A percentile compares a stretch with the other conserved stretches of the same genome.
These are phyloP conservation scores for Castanea mollissima DNA, from an alignment of 306 rosid species.

Conservation along the genomic window DNA sequence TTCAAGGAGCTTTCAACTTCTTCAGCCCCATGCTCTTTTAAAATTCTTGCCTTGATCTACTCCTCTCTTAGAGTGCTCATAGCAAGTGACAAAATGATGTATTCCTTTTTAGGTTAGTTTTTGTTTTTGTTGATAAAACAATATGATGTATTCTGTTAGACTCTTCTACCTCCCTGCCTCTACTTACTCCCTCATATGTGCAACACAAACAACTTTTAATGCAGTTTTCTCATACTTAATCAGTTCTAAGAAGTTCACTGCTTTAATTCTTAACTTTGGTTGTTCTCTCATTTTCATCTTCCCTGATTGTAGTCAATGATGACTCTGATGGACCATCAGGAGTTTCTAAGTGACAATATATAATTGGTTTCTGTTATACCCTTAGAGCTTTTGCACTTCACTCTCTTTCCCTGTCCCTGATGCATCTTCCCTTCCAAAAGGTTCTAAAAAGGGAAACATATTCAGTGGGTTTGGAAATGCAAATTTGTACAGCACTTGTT, in stretches of 20 bases:
- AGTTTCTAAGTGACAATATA: constrained; percentile 39
- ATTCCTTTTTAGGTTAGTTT: constrained; percentile 28
- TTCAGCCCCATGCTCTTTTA: constrained; percentile 29
- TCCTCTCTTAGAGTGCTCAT: constrained; percentile 50
- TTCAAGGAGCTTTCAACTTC: no score
- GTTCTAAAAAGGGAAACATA: no score
- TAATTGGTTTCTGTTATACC: constrained; percentile 60
- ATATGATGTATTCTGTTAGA: constrained; percentile 75
- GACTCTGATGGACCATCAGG: constrained; percentile 38
- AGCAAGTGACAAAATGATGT: constrained; percentile 74
- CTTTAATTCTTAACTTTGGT: constrained; percentile 63
- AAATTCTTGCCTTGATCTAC: constrained; percentile 39
- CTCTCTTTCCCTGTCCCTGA: constrained; percentile 75
- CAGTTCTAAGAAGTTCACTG: constrained; percentile 80
- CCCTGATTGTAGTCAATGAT: constrained; percentile 41
- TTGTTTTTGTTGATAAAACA: constrained; percentile 15
- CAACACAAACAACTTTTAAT: constrained; percentile 80
- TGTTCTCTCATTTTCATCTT: constrained; percentile 61
- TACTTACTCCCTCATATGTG: constrained; percentile 76
- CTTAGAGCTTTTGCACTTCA: constrained; percentile 78
- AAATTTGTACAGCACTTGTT: no score
- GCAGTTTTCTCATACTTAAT: constrained; percentile 77
- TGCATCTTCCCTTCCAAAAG: constrained; percentile 73
- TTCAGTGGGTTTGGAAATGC: no score
- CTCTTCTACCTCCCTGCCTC: constrained; percentile 88